Conservation (phyloP, 139 green algal genomes). For the Chlorella sp. region DNA sequence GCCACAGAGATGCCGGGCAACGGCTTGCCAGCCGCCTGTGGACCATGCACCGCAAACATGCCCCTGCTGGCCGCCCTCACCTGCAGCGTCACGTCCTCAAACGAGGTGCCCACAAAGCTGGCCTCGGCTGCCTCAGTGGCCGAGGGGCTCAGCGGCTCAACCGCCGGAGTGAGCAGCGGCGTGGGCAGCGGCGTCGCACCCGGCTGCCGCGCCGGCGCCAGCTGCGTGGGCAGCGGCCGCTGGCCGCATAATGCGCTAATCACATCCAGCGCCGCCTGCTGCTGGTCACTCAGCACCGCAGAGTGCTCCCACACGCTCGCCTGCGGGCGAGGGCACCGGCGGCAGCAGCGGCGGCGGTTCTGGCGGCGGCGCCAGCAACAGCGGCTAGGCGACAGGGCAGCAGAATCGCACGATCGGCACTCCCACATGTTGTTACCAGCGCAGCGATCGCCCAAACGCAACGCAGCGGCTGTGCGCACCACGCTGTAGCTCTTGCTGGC, state of each 20-base stretch:
- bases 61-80: neutral
- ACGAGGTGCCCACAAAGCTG: conserved; percentile 56
- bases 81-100: conserved; percentile 41
- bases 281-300: conserved; percentile 63
- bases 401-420: neutral
- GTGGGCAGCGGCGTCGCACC: neutral
- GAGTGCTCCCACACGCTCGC: conserved; percentile 71
- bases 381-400: neutral
- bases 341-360: conserved; percentile 1
- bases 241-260: conserved; percentile 57
- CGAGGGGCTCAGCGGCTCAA: neutral
- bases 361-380: neutral
- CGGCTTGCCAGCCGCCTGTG: neutral
- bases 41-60: neutral
- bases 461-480: conserved; percentile 23
- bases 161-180: neutral
- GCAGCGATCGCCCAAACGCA: too few relatives aligned
- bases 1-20: too few relatives aligned
- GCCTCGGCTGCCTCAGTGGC: conserved; percentile 27
- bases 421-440: neutral
- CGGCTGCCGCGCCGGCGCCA: neutral
- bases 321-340: conserved; percentile 23
- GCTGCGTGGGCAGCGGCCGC: conserved; percentile 60
- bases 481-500: conserved; percentile 58
- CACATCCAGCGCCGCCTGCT: conserved; percentile 65